A percentile compares a stretch with the other conserved stretches of the same genome.
These are phyloP conservation scores for Aureobasidium pullulans DNA, from an alignment of 2,329 filamentous ascomycete genomes.

Conservation along the genomic window DNA sequence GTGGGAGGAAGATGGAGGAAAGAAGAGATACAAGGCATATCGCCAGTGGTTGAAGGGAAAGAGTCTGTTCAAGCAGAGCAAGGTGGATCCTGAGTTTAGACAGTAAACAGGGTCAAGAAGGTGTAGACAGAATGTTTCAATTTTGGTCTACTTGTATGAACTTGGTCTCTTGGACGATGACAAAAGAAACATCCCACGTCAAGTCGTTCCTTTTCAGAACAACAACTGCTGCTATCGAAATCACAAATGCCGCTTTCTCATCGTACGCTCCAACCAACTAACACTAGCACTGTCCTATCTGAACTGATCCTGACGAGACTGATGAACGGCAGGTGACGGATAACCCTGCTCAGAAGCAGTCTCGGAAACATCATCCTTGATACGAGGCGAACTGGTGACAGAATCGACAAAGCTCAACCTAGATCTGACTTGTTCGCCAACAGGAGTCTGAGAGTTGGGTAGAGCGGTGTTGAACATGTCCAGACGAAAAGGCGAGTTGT, in stretches of 20 bases:
- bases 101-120: not conserved
- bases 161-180: not conserved
- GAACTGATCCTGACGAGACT: not conserved
- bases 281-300: not conserved
- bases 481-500: not conserved
- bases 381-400: not conserved
- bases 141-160: not conserved
- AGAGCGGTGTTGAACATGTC: conserved; percentile 4
- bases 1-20: conserved; percentile 73
- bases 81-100: conserved; percentile 43
- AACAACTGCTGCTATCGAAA: no score
- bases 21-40: conserved; percentile 97
- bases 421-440: not conserved
- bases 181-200: not conserved
- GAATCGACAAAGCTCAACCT: not conserved
- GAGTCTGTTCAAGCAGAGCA: conserved; percentile 85
- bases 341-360: not conserved
- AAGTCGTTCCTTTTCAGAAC: no score
- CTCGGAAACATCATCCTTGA: not conserved
- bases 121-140: not conserved
- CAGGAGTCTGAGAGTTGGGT: not conserved
- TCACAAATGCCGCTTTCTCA: no score
- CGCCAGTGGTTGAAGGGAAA: conserved; percentile 90
- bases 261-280: not conserved
- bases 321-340: not conserved